phyloP scores from a whole-genome alignment of 768 basidiomycete species.

The Podaxis mareebaensis region DNA sequence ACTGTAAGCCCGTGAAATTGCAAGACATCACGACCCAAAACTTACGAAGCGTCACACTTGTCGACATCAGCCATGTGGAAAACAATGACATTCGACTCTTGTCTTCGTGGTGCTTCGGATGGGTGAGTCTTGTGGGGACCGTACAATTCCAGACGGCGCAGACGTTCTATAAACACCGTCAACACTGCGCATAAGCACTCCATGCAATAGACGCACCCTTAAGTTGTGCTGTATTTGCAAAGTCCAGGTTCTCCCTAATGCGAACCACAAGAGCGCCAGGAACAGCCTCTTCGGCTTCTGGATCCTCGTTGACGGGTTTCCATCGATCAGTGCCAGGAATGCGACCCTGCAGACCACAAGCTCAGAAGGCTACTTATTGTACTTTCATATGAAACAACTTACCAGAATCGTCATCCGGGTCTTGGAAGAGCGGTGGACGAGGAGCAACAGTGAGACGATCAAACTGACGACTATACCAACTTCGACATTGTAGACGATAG shows the following conservation, averaged over 20 bases:
- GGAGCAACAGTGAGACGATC: slow-evolving; percentile 83
- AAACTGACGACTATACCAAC: slow-evolving; percentile 89
- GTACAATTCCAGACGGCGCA: slow-evolving; percentile 86
- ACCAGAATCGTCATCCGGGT: slow-evolving; percentile 91
- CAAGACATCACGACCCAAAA: slow-evolving; percentile 12
- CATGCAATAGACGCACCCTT: slow-evolving; percentile 55
- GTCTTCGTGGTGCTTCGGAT: slow-evolving; percentile 79
- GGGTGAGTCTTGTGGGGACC: slow-evolving; percentile 82
- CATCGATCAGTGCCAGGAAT: slow-evolving; percentile 88
- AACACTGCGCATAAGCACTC: not conserved
- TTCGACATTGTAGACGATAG: slow-evolving; percentile 90
- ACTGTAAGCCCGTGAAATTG: slow-evolving; percentile 14
- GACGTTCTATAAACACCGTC: slow-evolving; percentile 53
- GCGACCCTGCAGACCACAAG: slow-evolving; percentile 56
- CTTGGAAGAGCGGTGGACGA: slow-evolving; percentile 87
- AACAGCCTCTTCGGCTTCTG: slow-evolving; percentile 77
- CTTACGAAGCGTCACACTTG: slow-evolving; percentile 87
- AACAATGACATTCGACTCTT: slow-evolving; percentile 74
- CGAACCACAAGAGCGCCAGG: slow-evolving; percentile 85
- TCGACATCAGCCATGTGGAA: slow-evolving; percentile 96
- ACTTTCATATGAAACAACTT: slow-evolving; percentile 22
- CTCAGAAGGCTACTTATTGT: not conserved
- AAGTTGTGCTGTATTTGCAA: slow-evolving; percentile 94
- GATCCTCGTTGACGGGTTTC: slow-evolving; percentile 88
- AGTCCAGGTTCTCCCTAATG: slow-evolving; percentile 88